A percentile compares a stretch with the other conserved stretches of the same genome.
Conservation (phyloP, 768 basidiomycete genomes). For the Hygrophorus pudorinus region DNA sequence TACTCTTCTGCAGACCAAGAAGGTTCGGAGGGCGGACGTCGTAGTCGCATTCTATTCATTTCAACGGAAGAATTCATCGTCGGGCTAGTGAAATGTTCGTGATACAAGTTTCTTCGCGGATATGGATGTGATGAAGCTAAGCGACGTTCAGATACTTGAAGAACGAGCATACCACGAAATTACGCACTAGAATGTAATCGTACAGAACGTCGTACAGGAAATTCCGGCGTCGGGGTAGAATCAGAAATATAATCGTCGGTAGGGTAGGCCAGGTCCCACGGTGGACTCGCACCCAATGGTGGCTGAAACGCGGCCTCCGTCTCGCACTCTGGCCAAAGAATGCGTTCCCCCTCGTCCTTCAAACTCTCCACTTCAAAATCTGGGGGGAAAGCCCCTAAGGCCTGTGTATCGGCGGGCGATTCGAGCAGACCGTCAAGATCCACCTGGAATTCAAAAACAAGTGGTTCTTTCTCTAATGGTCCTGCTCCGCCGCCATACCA, state of each 20-base stretch:
- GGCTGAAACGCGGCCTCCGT: neutral
- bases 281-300: neutral
- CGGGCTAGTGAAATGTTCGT: neutral
- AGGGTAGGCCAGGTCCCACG: neutral
- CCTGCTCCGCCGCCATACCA: constrained; percentile 45
- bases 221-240: neutral
- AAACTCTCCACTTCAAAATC: neutral
- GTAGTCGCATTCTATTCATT: constrained; percentile 1
- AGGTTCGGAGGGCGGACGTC: neutral
- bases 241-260: neutral
- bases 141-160: neutral
- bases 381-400: neutral
- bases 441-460: constrained; percentile 60
- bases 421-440: constrained; percentile 16
- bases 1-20: too few relatives aligned
- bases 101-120: constrained; percentile 11
- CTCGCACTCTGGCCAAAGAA: neutral
- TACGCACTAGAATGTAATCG: neutral
- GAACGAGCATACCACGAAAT: neutral
- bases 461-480: constrained; percentile 50
- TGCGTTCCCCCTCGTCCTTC: neutral
- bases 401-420: neutral
- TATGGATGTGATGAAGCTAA: constrained; percentile 18
- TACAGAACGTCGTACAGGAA: neutral
- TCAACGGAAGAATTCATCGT: neutral